phyloP scores from a whole-genome alignment of 768 basidiomycete genomes.

The Lentinus brumalis region DNA sequence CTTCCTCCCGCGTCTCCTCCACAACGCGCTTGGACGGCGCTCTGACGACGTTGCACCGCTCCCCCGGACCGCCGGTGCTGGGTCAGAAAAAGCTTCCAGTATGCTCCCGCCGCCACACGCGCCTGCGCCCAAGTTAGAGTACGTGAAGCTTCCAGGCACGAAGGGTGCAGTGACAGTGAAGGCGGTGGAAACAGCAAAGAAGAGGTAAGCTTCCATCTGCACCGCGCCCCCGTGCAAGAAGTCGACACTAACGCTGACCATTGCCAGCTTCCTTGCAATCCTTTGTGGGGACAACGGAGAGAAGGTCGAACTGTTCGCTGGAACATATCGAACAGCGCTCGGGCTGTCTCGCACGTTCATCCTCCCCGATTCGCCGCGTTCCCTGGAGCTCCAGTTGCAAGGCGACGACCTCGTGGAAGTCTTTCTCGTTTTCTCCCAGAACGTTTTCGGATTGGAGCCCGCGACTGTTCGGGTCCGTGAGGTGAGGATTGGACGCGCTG shows the following conservation, averaged over 20 bases:
- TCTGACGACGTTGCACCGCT: conserved; percentile 54
- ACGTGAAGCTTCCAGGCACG: conserved; percentile 90
- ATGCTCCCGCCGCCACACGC: conserved; percentile 46
- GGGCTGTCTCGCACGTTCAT: conserved; percentile 93
- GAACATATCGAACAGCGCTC: conserved; percentile 86
- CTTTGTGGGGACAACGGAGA: conserved; percentile 91
- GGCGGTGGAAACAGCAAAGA: conserved; percentile 86
- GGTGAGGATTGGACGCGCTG: conserved; percentile 87
- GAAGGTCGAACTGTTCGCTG: conserved; percentile 92
- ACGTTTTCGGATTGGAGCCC: conserved; percentile 90
- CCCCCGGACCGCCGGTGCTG: conserved; percentile 42
- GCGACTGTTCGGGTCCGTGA: conserved; percentile 94
- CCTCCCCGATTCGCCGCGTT: conserved; percentile 85
- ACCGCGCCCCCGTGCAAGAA: neutral
- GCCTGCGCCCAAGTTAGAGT: conserved; percentile 85
- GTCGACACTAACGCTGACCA: neutral
- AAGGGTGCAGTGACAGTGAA: conserved; percentile 84
- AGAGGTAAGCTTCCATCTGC: conserved; percentile 56
- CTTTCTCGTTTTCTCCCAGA: conserved; percentile 88
- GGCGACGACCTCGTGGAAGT: conserved; percentile 93
- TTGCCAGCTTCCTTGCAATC: conserved; percentile 81
- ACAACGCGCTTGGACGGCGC: conserved; percentile 62
- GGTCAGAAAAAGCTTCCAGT: conserved; percentile 32
- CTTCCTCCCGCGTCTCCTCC: conserved; percentile 72
- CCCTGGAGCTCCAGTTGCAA: conserved; percentile 84